A percentile compares a stretch with the other conserved stretches of the same genome.
Evolutionary conservation across 192 early-diverging fungal genomes (phyloP).

Genomic region (Linnemannia hyalina): DNA sequence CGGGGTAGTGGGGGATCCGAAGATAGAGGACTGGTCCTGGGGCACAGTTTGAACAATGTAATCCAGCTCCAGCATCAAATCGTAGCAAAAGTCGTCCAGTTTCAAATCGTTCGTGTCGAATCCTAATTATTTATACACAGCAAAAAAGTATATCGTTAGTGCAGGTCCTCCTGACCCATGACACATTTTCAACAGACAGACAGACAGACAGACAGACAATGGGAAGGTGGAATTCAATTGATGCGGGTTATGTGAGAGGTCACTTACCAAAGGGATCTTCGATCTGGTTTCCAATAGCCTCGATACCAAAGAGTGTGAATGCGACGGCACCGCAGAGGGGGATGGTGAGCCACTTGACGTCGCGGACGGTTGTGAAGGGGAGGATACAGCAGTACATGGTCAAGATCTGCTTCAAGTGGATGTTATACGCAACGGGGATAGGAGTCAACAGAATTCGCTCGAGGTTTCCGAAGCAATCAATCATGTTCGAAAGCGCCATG

Average conservation of each 20-base stretch:
- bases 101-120: slow-evolving; percentile 70
- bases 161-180: too few species aligned
- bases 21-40: slow-evolving; percentile 54
- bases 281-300: slow-evolving; percentile 82
- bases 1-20: slow-evolving; percentile 21
- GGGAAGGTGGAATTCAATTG: too few species aligned
- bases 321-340: slow-evolving; percentile 71
- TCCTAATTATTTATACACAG: slow-evolving; percentile 28
- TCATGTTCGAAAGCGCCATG: slow-evolving; percentile 65
- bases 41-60: slow-evolving; percentile 62
- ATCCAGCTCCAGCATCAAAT: slow-evolving; percentile 67
- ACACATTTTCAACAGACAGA: too few species aligned
- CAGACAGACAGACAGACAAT: too few species aligned
- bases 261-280: slow-evolving; percentile 82
- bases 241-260: neutral
- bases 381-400: slow-evolving; percentile 73
- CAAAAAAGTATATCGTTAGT: neutral
- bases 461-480: slow-evolving; percentile 69
- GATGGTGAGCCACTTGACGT: slow-evolving; percentile 74
- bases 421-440: slow-evolving; percentile 81
- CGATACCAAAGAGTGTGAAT: slow-evolving; percentile 82
- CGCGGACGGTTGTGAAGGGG: slow-evolving; percentile 79
- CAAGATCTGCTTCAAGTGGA: slow-evolving; percentile 85
- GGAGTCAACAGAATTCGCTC: slow-evolving; percentile 82
- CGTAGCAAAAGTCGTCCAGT: slow-evolving; percentile 65